Evolutionary conservation across 306 rosid species (phyloP).

Genomic region (Fagus sylvatica): DNA sequence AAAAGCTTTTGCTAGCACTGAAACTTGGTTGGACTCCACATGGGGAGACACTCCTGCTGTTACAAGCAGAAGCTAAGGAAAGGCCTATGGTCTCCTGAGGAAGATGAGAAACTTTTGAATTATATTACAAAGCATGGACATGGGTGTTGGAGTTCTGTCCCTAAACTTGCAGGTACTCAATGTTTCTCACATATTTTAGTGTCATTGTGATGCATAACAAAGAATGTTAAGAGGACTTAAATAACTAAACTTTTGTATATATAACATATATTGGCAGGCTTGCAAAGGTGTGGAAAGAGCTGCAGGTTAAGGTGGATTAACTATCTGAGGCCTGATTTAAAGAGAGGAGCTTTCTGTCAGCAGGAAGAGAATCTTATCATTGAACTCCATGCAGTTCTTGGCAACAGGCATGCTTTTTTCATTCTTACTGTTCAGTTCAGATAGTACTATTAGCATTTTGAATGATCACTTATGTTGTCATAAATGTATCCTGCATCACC

Average conservation of each 20-base stretch:
- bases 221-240: background rate
- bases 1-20: conserved; percentile 34
- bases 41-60: conserved; percentile 98
- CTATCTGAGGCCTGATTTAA: conserved; percentile 92
- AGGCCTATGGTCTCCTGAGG: conserved; percentile 99
- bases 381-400: conserved; percentile 85
- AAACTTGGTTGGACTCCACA: conserved; percentile 38
- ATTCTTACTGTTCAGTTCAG: background rate
- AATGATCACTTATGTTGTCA: background rate
- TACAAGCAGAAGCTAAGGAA: conserved; percentile 96
- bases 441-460: conserved; percentile 3
- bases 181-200: background rate
- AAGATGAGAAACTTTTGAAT: conserved; percentile 90
- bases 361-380: conserved; percentile 82
- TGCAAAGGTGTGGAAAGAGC: conserved; percentile 94
- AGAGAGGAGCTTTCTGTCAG: conserved; percentile 90
- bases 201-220: background rate
- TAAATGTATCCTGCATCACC: conserved; percentile 2
- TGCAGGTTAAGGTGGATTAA: conserved; percentile 97
- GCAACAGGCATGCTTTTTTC: conserved; percentile 54
- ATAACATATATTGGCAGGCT: conserved; percentile 42
- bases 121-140: conserved; percentile 89
- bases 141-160: conserved; percentile 99
- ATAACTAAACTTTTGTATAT: background rate
- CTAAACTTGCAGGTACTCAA: conserved; percentile 76